Percentiles rank a stretch among this genome's conserved stretches.
Conservation (phyloP, 2,329 filamentous ascomycete species). For the Ophiostoma populinum region DNA sequence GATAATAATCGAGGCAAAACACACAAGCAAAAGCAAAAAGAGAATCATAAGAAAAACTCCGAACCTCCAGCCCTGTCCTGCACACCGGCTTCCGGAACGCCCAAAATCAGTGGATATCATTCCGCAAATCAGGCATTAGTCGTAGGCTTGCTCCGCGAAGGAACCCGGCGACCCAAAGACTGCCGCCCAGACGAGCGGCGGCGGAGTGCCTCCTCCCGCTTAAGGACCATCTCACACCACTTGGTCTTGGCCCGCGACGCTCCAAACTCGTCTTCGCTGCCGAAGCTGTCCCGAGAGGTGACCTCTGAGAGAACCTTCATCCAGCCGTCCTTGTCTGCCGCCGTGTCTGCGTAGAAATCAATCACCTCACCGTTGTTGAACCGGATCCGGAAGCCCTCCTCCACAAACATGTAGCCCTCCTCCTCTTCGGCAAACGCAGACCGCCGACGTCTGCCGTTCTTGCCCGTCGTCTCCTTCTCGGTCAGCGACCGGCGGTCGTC, state of each 20-base stretch:
- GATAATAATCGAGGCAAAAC: constrained; percentile 2
- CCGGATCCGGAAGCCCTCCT: constrained; percentile 95
- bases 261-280: constrained; percentile 24
- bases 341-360: constrained; percentile 90
- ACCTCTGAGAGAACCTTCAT: constrained; percentile 73
- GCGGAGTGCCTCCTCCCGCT: constrained; percentile 42
- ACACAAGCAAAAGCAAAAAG: background rate
- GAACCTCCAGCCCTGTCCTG: constrained; percentile 1
- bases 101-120: constrained; percentile 1
- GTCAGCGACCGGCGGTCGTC: constrained; percentile 75
- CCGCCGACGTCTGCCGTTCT: constrained; percentile 64
- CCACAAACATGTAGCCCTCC: constrained; percentile 98
- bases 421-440: constrained; percentile 96
- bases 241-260: constrained; percentile 30
- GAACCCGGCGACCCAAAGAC: constrained; percentile 31
- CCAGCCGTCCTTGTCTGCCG: constrained; percentile 81
- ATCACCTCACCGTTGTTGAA: constrained; percentile 98
- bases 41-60: constrained; percentile 7
- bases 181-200: constrained; percentile 28
- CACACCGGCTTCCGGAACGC: background rate
- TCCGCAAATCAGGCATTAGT: background rate
- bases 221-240: constrained; percentile 52
- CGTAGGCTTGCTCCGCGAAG: constrained; percentile 40
- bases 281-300: constrained; percentile 32
- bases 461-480: constrained; percentile 65